Evolutionary conservation across 371 early-diverging fungal species (phyloP), one percentile per base, ranked within the genome.

Genomic region (Actinomortierella wolfii): DNA sequence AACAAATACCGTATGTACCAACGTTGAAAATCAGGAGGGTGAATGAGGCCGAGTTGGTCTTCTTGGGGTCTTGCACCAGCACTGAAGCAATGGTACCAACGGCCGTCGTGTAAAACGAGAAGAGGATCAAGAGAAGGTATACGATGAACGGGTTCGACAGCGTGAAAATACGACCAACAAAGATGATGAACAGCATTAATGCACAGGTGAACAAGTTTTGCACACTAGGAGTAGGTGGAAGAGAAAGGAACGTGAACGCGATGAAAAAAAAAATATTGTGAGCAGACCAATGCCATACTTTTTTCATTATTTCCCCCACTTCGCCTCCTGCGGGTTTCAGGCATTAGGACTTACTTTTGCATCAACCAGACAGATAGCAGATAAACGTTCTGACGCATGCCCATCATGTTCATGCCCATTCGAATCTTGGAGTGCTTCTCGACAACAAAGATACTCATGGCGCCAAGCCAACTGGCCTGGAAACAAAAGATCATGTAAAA

Each of bases 401-500:
- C 80, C 79, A 79, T 79, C 61, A 77, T 64, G 21, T 71, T 46
- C 65, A 80, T 65, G 15, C 61, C 61, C 53, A 61, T 51, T 15
- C 77, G 62, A 23, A 76, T 76, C 45, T 54, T 55, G 4, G 57
- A 48, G 29, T 62, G 57, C 43, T 76, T 76, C 39, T 79, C 79
- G 20, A 53, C 59, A 18, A 65, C 64, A 21, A 79, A 45, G 11
- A 62, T 57, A 42, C 57, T 59, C 51, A 79, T 20, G 7, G 78
- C 62, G 1, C 60, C 67, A 2, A 64, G n/a, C 71, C 76, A 71
- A 20, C 65, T 60, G 2, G 73, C 57, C 55, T 77, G 77, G 51
- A 78, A 71, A 51, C 68, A 67, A 61, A 77, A 79, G 43, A 75
- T 60, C 21, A 77, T 55, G 57, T 79, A 79, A 61, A 51, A 80